Conservation (phyloP, 202 grass and related monocot species). For the Zizania palustris region DNA sequence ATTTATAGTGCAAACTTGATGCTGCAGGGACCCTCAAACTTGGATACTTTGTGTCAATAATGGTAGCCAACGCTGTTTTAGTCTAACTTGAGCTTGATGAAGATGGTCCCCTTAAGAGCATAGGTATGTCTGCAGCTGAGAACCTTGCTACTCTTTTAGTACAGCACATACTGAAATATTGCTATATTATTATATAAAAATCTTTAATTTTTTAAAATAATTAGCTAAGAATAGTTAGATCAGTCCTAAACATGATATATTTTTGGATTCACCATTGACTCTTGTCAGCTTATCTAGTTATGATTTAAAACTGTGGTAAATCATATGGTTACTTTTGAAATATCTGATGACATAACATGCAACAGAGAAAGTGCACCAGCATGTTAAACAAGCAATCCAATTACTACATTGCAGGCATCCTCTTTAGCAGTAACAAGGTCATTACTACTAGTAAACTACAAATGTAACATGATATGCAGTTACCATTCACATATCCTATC, state of each 20-base stretch:
- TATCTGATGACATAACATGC: neutral
- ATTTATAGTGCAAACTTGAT: too few relatives aligned
- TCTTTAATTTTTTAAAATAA: too few relatives aligned
- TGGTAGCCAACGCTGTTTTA: too few relatives aligned
- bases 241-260: too few relatives aligned
- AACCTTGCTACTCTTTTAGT: neutral
- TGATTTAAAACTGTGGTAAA: slow-evolving; percentile 8
- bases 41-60: too few relatives aligned
- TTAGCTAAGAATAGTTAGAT: too few relatives aligned
- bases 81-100: neutral
- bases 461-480: slow-evolving; percentile 40
- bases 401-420: slow-evolving; percentile 44
- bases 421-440: slow-evolving; percentile 25
- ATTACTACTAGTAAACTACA: slow-evolving; percentile 47
- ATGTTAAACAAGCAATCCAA: slow-evolving; percentile 48
- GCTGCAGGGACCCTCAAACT: too few relatives aligned
- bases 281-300: neutral
- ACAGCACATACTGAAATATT: neutral
- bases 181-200: too few relatives aligned
- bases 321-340: neutral
- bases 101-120: slow-evolving; percentile 13
- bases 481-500: slow-evolving; percentile 43
- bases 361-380: neutral
- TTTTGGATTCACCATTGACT: too few relatives aligned
- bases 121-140: slow-evolving; percentile 7